Base-by-base conservation (phyloP, 2,329 filamentous ascomycete genomes). In the Sphaerulina musiva region DNA sequence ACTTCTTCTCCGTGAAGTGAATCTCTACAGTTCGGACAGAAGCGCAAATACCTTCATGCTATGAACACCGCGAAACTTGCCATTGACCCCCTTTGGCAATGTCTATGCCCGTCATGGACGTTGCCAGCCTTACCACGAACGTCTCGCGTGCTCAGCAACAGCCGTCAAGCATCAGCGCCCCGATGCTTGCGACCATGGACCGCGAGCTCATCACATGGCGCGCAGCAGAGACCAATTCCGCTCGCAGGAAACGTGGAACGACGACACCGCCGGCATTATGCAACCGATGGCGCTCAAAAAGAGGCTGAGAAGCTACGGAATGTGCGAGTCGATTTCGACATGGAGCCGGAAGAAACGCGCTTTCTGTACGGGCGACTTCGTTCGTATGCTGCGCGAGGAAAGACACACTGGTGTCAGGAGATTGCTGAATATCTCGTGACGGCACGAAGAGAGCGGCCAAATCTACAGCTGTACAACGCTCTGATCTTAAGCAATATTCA, bases 401-500 rank as follows among this genome's bases (percentile, higher is more conserved):
- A 72, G 7, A 75, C 73, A 51, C 46, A 64, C 10, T 61, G 70
- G 32, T 72, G 77, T 9, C 66, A 72, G 2, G 67, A 68, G 1
- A 59, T 86, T 6, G 79, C 85, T 11, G 75, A 78, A 45, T 78
- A 82, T 55, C 72, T 91, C 31, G 69, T 90, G 10, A 70, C 70
- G 41, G 71, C 76, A n/a, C 75, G 82, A 12, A 68, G 73, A 1
- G 78, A 84, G 63, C 66, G 69, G 48, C 81, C 82, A 2, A 81
- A 80, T 62, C 64, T 76, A 2, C 73, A 78, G 50, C 72, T 89
- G 48, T 96, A 93, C 69, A 83, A 88, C 62, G 83, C 85, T 11
- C 72, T 95, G 48, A 83, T 95, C 62, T 77, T 84, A 55, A 82
- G 84, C 45, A 90, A 95, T 71, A 76, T 80, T 31, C 79, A 84